phyloP scores from a whole-genome alignment of 306 rosid species.

The Dalbergia cochinchinensis region DNA sequence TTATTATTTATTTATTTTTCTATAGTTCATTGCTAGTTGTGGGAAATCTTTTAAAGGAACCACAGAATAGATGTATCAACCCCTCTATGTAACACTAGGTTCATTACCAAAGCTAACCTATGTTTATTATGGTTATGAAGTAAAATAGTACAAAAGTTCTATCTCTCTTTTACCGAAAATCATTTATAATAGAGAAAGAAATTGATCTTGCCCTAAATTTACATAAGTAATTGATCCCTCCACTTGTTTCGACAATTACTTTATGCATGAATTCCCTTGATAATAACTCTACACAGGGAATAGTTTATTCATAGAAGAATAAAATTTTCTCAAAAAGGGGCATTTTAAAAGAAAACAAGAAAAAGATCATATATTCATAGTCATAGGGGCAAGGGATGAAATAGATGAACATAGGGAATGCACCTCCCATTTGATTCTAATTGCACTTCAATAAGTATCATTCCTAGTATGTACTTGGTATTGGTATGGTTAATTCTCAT shows the following conservation, averaged over 20 bases:
- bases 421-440: no score
- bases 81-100: conserved; percentile 74
- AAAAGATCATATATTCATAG: no score
- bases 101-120: conserved; percentile 85
- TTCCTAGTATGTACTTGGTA: no score
- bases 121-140: conserved; percentile 96
- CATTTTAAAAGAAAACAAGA: no score
- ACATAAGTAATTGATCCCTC: background rate
- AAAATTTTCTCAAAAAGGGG: background rate
- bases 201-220: background rate
- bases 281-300: background rate
- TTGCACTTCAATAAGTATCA: no score
- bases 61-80: conserved; percentile 91
- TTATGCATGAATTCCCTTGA: no score
- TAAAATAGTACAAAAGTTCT: conserved; percentile 32
- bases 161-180: background rate
- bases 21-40: conserved; percentile 69
- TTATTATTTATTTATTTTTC: conserved; percentile 38
- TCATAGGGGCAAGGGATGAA: no score
- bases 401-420: no score
- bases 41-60: conserved; percentile 95
- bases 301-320: background rate
- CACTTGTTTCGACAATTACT: no score
- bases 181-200: background rate
- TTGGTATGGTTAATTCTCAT: no score